Conservation (phyloP, 768 basidiomycete genomes). For the Phlebiopsis gigantea region DNA sequence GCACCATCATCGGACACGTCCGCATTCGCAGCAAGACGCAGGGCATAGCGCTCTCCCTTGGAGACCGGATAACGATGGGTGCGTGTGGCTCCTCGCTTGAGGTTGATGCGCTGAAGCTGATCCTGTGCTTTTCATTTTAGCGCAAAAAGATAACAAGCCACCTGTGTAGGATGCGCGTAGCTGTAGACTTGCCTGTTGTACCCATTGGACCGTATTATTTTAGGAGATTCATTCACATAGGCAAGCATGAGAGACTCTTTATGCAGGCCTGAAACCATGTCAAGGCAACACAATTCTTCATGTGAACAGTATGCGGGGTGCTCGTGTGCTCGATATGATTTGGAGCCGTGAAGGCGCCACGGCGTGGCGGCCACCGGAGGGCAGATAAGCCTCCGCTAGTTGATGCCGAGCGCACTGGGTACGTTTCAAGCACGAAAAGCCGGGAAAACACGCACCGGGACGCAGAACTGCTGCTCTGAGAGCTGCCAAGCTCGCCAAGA, state of each 20-base stretch:
- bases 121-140: constrained; percentile 23
- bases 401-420: not conserved
- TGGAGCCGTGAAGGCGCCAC: not conserved
- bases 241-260: not conserved
- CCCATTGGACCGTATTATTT: not conserved
- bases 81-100: constrained; percentile 15
- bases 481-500: not conserved
- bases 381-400: not conserved
- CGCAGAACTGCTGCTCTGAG: not conserved
- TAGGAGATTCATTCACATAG: not conserved
- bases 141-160: constrained; percentile 39
- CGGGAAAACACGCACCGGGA: not conserved
- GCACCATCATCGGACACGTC: constrained; percentile 86
- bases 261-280: too few species aligned
- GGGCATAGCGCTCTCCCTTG: constrained; percentile 91
- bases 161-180: constrained; percentile 23
- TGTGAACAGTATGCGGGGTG: not conserved
- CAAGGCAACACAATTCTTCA: too few species aligned
- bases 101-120: not conserved
- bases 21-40: constrained; percentile 97
- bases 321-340: not conserved
- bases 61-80: constrained; percentile 79
- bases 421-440: not conserved
- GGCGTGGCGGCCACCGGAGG: not conserved
- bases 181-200: not conserved